Evolutionary conservation across 2,329 filamentous ascomycete species (phyloP), one percentile per base, ranked within the genome.

Genomic region (Cordyceps farinosa): DNA sequence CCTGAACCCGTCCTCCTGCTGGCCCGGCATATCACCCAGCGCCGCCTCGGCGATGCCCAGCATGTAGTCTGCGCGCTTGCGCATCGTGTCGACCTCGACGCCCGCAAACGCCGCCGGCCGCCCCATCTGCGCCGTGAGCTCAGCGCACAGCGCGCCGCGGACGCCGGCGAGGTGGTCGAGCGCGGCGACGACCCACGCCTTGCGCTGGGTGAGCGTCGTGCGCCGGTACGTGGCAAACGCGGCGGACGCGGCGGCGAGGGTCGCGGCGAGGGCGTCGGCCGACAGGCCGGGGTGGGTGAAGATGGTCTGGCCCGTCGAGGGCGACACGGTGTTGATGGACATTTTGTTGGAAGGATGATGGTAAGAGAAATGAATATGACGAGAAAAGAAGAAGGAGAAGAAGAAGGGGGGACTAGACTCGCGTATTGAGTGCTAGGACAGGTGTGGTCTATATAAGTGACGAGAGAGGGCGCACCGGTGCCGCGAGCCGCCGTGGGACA

Each of bases 91-190:
- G 68, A 98, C 84, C 79, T 98, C 94, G 68, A 87, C 91, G 51
- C 84, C 87, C 0, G 91, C 90, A 75, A 94, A 97, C 44, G 89
- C 85, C 70, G 97, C 96, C 36, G 94, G 94, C 27, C 94, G 85
- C 45, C 94, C 94, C 93, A 98, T 98, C 80, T 98, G 93, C 74
- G 91, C 88, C 0, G 93, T 97, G 65, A 98, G 79, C 75, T 97
- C 93, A 68, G 86, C 83, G 8, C 89, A 92, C 42, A 98, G 82
- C 65, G 87, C 89, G 86, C 95, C 89, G 75, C 92, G 85, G 73
- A 86, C 87, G 56, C 86, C 84, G 17, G 79, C 77, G 30, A 98
- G 81, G 5, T 91, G 77, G 65, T 88, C 83, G 48, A 98, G 79
- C 1, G 93, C 92, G 70, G 89, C 91, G 70, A 86, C 87, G 70